Percentiles rank a stretch among this genome's conserved stretches.
These are phyloP conservation scores for Hymenoscyphus infarciens DNA, from an alignment of 2,329 filamentous ascomycete genomes.

Conservation along the genomic window DNA sequence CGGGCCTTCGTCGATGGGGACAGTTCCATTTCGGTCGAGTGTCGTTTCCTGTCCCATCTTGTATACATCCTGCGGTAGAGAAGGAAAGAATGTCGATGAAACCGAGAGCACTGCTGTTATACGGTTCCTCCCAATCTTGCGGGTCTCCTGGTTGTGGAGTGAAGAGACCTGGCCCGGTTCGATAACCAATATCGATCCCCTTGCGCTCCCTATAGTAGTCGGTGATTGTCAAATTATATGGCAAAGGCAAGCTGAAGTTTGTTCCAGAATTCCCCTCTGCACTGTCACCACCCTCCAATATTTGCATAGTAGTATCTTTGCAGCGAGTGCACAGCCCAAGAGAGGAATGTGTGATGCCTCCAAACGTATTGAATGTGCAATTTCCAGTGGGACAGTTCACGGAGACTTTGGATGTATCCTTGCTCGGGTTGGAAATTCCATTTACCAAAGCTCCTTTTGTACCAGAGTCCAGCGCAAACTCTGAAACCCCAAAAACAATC, in stretches of 20 bases:
- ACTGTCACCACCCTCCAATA: neutral
- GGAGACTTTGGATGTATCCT: neutral
- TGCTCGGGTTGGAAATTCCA: neutral
- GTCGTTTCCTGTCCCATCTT: neutral
- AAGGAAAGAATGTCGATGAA: neutral
- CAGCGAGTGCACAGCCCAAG: constrained; percentile 7
- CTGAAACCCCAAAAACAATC: neutral
- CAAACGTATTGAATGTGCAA: neutral
- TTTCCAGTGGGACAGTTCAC: constrained; percentile 5
- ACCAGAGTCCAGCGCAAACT: neutral
- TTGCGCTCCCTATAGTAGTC: too few relatives aligned
- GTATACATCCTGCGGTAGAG: neutral
- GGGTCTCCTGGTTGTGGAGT: neutral
- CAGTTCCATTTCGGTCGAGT: neutral
- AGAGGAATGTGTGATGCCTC: constrained; percentile 4
- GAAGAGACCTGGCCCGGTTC: too few relatives aligned
- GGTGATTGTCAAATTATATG: too few relatives aligned
- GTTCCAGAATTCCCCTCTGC: neutral
- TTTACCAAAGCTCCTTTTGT: neutral
- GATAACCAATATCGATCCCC: too few relatives aligned
- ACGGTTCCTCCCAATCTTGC: neutral
- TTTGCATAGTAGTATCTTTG: neutral
- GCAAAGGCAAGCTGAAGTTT: too few relatives aligned
- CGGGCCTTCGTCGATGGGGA: too few relatives aligned
- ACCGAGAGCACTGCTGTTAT: neutral